A percentile compares a stretch with the other conserved stretches of the same genome.
phyloP scores from a whole-genome alignment of 2,329 filamentous ascomycete genomes.

The Botryotinia globosa region DNA sequence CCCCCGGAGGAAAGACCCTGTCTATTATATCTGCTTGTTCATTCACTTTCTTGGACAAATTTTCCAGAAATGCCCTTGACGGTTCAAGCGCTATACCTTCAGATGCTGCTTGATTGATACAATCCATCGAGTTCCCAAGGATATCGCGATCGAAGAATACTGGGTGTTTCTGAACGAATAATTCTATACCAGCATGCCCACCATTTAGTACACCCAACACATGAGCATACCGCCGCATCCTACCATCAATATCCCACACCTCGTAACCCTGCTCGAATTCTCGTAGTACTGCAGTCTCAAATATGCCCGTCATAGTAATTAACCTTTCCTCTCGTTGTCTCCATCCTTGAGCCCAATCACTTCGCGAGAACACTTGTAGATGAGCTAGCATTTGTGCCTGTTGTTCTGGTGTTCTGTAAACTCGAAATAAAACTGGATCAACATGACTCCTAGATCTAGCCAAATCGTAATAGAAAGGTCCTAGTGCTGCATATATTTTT shows the following conservation, averaged over 20 bases:
- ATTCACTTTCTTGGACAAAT: slow-evolving; percentile 70
- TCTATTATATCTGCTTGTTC: slow-evolving; percentile 80
- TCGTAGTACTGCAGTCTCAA: slow-evolving; percentile 83
- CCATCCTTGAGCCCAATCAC: slow-evolving; percentile 78
- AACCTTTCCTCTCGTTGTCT: slow-evolving; percentile 68
- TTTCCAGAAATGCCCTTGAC: slow-evolving; percentile 76
- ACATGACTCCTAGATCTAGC: slow-evolving; percentile 67
- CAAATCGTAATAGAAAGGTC: slow-evolving; percentile 85
- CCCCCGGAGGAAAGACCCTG: slow-evolving; percentile 71
- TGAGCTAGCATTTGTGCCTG: slow-evolving; percentile 89
- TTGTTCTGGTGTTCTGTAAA: slow-evolving; percentile 82
- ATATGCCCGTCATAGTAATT: slow-evolving; percentile 71
- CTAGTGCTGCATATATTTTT: slow-evolving; percentile 82
- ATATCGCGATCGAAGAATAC: slow-evolving; percentile 72
- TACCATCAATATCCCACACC: slow-evolving; percentile 79
- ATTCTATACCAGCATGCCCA: slow-evolving; percentile 71
- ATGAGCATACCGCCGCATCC: slow-evolving; percentile 85
- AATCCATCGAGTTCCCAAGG: slow-evolving; percentile 74
- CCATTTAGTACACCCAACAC: slow-evolving; percentile 82
- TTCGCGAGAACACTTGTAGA: slow-evolving; percentile 71
- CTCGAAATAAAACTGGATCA: slow-evolving; percentile 80
- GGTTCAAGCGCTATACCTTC: slow-evolving; percentile 76
- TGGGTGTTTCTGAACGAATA: slow-evolving; percentile 86
- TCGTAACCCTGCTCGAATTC: slow-evolving; percentile 95
- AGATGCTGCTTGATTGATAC: slow-evolving; percentile 64